These are phyloP conservation scores for Alternaria triticimaculans DNA, from an alignment of 2,329 filamentous ascomycete genomes.

Conservation along the genomic window DNA sequence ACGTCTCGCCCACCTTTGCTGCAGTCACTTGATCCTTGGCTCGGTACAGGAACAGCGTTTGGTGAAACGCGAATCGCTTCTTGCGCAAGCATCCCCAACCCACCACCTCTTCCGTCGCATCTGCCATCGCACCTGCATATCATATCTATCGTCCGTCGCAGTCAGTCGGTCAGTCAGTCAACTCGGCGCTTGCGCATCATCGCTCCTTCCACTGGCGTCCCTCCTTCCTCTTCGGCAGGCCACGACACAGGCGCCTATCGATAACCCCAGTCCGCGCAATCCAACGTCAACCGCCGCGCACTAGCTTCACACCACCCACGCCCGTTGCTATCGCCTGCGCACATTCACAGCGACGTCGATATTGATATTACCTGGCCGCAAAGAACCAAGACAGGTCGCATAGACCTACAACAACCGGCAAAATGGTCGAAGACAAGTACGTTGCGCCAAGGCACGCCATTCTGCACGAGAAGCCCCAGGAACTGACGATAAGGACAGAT, in stretches of 20 bases:
- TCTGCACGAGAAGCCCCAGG: not conserved
- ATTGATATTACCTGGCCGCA: constrained; percentile 5
- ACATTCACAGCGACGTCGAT: not conserved
- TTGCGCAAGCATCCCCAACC: constrained; percentile 15
- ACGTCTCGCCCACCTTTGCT: constrained; percentile 8
- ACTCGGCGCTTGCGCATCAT: constrained; percentile 2
- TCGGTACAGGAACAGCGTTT: constrained; percentile 35
- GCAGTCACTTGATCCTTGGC: constrained; percentile 5
- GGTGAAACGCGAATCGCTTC: constrained; percentile 46
- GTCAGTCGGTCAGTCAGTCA: not conserved
- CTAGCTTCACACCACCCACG: constrained; percentile 5
- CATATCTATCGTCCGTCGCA: constrained; percentile 1
- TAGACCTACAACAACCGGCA: constrained; percentile 23
- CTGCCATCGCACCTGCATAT: not conserved
- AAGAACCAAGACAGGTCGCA: constrained; percentile 7
- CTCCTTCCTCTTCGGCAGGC: not conserved
- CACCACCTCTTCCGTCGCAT: not conserved
- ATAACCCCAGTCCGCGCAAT: constrained; percentile 9
- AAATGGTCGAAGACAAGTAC: constrained; percentile 52
- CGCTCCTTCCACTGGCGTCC: not conserved
- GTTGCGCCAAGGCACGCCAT: constrained; percentile 20
- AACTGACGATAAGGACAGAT: constrained; percentile 45
- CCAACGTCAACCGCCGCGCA: constrained; percentile 10
- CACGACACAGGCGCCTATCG: constrained; percentile 8
- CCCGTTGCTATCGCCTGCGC: not conserved